Base-by-base conservation (phyloP, 768 basidiomycete species). In the Collybia nuda region DNA sequence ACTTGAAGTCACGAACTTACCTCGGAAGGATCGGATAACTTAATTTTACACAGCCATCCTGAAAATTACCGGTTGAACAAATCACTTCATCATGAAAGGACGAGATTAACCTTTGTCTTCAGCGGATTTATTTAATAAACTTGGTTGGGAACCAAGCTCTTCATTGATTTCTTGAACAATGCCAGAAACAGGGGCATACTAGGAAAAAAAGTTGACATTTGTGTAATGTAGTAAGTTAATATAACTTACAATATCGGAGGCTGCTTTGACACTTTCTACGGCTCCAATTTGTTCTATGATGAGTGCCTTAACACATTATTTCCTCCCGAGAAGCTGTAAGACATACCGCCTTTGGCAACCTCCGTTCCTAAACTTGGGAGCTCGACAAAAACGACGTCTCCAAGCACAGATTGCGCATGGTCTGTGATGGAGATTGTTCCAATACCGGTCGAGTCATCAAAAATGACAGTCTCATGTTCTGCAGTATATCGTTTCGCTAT, bases 31-130 rank as follows among this genome's bases (percentile, higher is more conserved):
- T 90, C 69, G 18, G 88, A 80, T 40, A 97, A 67, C 66, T 87
- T 83, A 61, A 99, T 86, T 76, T 91, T 95, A 84, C 88, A 94
- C 40, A 99, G 82, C 96, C 96, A 99, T 49, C 96, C 95, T 98
- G n/a, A 23, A 4, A 26, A 26, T 26, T 26, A 26, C 24, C 7
- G 7, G 24, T 29, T 35, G 4, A 22, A 37, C 5, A 15, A 15
- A 39, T 21, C 50, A 28, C 50, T n/a, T n/a, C 40, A 18, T 41
- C 9, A 19, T 19, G 39, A 35, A 32, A 2, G 11, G 9, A 39
- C 17, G 7, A 22, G 26, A 56, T 79, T 58, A 57, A 94, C 96
- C 96, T 64, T 90, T 74, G 21, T 81, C 78, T 64, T 95, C 88
- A 0, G 93, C 82, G 8, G 85, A 85, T 67, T 91, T 92, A 79